phyloP scores from a whole-genome alignment of 2,329 filamentous ascomycete species.

The Biscogniauxia mediterranea region DNA sequence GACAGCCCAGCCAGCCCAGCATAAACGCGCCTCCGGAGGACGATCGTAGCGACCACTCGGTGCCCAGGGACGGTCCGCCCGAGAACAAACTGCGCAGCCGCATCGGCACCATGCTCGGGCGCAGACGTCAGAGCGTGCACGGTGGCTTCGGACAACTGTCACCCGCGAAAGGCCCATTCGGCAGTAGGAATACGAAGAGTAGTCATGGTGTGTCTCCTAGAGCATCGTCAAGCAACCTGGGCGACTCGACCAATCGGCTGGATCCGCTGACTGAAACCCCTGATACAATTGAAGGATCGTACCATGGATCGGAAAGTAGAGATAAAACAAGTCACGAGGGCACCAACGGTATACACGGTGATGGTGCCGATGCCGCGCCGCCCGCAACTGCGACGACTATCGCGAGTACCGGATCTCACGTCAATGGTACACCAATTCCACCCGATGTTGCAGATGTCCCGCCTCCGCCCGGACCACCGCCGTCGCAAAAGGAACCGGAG shows the following conservation, averaged over 20 bases:
- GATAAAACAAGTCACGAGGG: slow-evolving; percentile 40
- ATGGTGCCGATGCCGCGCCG: slow-evolving; percentile 30
- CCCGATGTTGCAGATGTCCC: slow-evolving; percentile 50
- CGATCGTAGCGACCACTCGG: slow-evolving; percentile 46
- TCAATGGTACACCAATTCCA: slow-evolving; percentile 46
- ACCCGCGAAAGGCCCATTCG: slow-evolving; percentile 58
- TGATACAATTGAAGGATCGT: slow-evolving; percentile 35
- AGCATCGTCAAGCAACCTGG: slow-evolving; percentile 58
- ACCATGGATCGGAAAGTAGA: slow-evolving; percentile 32
- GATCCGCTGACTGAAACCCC: slow-evolving; percentile 59
- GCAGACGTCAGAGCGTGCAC: slow-evolving; percentile 65
- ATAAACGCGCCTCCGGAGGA: slow-evolving; percentile 35
- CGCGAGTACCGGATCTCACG: slow-evolving; percentile 27
- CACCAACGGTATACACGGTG: slow-evolving; percentile 45
- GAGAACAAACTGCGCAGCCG: slow-evolving; percentile 61
- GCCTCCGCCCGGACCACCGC: slow-evolving; percentile 51
- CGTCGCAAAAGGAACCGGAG: slow-evolving; percentile 41
- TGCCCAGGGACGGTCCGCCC: slow-evolving; percentile 39
- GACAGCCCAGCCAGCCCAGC: slow-evolving; percentile 28
- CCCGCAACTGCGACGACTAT: slow-evolving; percentile 31
- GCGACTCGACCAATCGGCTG: slow-evolving; percentile 51
- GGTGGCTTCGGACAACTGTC: slow-evolving; percentile 58
- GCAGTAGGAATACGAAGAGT: slow-evolving; percentile 58
- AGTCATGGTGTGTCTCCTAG: slow-evolving; percentile 64
- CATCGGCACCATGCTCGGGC: slow-evolving; percentile 67